Base-by-base conservation (phyloP, 73 alveolate genomes). In the Halteria grandinella region DNA sequence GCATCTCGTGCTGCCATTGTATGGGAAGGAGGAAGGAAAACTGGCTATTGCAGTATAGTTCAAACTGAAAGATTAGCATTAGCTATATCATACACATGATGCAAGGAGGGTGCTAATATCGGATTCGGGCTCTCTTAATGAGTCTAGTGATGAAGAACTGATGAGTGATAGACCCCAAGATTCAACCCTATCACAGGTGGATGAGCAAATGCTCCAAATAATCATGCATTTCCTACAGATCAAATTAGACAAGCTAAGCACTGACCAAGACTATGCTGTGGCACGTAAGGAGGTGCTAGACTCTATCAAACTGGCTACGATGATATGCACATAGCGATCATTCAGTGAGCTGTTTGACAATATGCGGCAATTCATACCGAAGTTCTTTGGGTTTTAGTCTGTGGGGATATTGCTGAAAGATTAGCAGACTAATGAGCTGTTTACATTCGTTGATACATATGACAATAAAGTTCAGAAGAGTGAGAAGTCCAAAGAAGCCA, bases 321-420 rank as follows among this genome's bases (percentile, higher is more conserved):
- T 49, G 28, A 52, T 73, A 1, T 73, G 85, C 36, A 48, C 85
- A 0, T 41, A 73, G 27, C 32, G 85, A 39, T 73, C 85, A 1
- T 73, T 54, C 25, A 14, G 85, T 20, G 75, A 52, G 33, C 27
- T 73, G 17, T 53, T 73, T 23, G 21, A 63, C 14, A 50, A 55
- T 14, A 54, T 73, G 74, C 52, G 27, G 29, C 23, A 20, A 11
- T 28, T 40, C 1, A 28, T 73, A 11, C 85, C 85, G 4, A 21
- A 11, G 11, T 73, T 53, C 71, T 73, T 73, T 54, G 75, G 44
- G 14, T 73, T 73, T 36, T 74, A 73, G 41, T 52, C 76, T 33
- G 66, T 73, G 17, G 85, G 85, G 1, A 37, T 73, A 5, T 44
- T 73, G 34, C 51, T 73, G 8, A 53, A 55, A 24, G 85, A 73